A percentile compares a stretch with the other conserved stretches of the same genome.
phyloP scores from a whole-genome alignment of 305 asterid genomes.

The Stenogyne calaminthoides region DNA sequence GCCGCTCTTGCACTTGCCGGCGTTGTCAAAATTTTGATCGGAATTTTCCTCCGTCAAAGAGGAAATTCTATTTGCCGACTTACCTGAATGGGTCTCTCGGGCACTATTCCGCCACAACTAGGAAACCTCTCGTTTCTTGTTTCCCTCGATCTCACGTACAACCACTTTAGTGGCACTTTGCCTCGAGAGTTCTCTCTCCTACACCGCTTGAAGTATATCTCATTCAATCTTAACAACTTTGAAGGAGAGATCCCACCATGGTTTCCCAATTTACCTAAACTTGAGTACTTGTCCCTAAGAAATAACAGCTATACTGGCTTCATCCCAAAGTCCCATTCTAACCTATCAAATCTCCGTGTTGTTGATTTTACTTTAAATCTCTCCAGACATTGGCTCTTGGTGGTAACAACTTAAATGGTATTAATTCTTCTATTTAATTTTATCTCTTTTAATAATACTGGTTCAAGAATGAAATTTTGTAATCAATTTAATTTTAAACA shows the following conservation, averaged over 20 bases:
- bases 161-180: conserved; percentile 6
- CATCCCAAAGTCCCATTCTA: conserved; percentile 31
- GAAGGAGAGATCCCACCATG: conserved; percentile 36
- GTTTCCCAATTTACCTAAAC: conserved; percentile 28
- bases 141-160: conserved; percentile 26
- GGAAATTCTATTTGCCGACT: no score
- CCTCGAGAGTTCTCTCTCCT: conserved; percentile 3
- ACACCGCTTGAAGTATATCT: neutral
- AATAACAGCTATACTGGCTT: conserved; percentile 32
- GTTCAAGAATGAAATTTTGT: no score
- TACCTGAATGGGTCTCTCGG: conserved; percentile 35
- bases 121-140: conserved; percentile 37
- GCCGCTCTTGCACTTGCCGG: no score
- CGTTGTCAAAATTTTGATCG: no score
- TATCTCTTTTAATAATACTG: no score
- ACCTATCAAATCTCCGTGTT: conserved; percentile 28
- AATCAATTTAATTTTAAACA: no score
- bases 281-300: neutral
- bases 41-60: no score
- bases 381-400: no score
- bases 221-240: conserved; percentile 16
- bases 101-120: conserved; percentile 27
- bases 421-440: no score
- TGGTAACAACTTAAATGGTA: no score
- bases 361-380: conserved; percentile 26